Evolutionary conservation across 2,329 filamentous ascomycete species (phyloP).

Genomic region (Stachybotrys elegans): DNA sequence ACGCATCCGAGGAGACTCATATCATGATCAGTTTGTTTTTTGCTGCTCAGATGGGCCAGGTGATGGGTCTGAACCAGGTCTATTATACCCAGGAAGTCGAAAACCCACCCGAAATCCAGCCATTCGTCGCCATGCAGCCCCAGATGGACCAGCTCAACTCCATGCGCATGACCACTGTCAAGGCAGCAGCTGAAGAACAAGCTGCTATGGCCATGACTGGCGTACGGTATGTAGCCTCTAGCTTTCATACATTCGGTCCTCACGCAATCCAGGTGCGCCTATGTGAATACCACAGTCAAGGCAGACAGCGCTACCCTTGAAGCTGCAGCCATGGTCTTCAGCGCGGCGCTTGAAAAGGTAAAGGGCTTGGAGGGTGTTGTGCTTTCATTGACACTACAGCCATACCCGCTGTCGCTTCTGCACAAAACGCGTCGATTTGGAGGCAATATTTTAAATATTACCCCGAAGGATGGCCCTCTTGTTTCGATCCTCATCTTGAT

Average conservation of each 20-base stretch:
- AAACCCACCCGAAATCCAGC: slow-evolving; percentile 5
- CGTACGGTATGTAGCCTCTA: no score
- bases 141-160: slow-evolving; percentile 4
- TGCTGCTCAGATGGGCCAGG: slow-evolving; percentile 8
- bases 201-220: no score
- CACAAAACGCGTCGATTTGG: slow-evolving; percentile 1
- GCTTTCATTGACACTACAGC: not conserved
- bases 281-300: slow-evolving; percentile 1
- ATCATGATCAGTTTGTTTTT: slow-evolving; percentile 17
- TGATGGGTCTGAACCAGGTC: slow-evolving; percentile 7
- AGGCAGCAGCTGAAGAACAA: not conserved
- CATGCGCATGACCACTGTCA: not conserved
- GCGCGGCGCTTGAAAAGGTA: not conserved
- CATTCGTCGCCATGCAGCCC: slow-evolving; percentile 10
- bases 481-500: slow-evolving; percentile 1
- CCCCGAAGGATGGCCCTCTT: slow-evolving; percentile 1
- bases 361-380: not conserved
- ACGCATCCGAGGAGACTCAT: slow-evolving; percentile 13
- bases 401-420: not conserved
- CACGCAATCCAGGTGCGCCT: not conserved
- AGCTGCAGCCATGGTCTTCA: not conserved
- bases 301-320: not conserved
- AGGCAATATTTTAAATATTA: slow-evolving; percentile 7
- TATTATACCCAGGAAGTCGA: slow-evolving; percentile 9
- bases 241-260: no score